Percentiles rank a stretch among this genome's conserved stretches.
Conservation (phyloP, 495 filamentous ascomycete species). For the Tricharina praecox region DNA sequence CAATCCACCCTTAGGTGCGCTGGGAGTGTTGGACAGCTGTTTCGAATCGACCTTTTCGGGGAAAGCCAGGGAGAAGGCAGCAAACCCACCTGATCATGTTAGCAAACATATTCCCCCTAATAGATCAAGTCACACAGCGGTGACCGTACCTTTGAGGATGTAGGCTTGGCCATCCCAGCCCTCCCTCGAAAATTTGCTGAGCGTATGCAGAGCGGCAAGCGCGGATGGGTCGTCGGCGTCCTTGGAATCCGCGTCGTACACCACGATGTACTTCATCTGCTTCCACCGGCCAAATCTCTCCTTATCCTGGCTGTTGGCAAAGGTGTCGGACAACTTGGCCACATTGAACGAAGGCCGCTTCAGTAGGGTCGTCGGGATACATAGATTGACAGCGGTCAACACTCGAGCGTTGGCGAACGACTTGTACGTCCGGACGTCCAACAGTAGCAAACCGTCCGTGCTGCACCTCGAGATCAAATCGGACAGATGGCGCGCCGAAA, state of each 20-base stretch:
- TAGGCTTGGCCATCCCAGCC: conserved; percentile 58
- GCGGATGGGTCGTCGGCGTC: conserved; percentile 61
- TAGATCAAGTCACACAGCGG: too few species aligned
- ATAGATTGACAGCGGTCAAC: conserved; percentile 66
- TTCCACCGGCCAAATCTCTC: conserved; percentile 62
- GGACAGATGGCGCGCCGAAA: conserved; percentile 47
- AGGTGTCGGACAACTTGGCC: conserved; percentile 75
- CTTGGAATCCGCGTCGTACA: conserved; percentile 66
- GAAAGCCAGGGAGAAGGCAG: conserved; percentile 33
- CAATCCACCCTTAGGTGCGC: conserved; percentile 30
- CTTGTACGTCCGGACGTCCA: conserved; percentile 81
- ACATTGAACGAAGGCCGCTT: conserved; percentile 84
- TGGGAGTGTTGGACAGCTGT: conserved; percentile 28
- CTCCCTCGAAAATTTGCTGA: conserved; percentile 81
- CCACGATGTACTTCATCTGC: conserved; percentile 54
- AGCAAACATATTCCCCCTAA: too few species aligned
- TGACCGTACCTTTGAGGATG: conserved; percentile 42
- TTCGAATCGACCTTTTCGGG: conserved; percentile 35
- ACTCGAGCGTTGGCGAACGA: conserved; percentile 65
- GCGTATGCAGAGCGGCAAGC: conserved; percentile 54
- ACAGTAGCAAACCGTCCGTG: conserved; percentile 44
- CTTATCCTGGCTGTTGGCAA: conserved; percentile 57
- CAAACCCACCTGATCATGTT: conserved; percentile 33
- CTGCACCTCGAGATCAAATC: conserved; percentile 43
- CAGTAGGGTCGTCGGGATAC: conserved; percentile 83